A percentile compares a stretch with the other conserved stretches of the same genome.
Evolutionary conservation across 208 protist genomes (phyloP).

Genomic region (Strigomonas culicis): DNA sequence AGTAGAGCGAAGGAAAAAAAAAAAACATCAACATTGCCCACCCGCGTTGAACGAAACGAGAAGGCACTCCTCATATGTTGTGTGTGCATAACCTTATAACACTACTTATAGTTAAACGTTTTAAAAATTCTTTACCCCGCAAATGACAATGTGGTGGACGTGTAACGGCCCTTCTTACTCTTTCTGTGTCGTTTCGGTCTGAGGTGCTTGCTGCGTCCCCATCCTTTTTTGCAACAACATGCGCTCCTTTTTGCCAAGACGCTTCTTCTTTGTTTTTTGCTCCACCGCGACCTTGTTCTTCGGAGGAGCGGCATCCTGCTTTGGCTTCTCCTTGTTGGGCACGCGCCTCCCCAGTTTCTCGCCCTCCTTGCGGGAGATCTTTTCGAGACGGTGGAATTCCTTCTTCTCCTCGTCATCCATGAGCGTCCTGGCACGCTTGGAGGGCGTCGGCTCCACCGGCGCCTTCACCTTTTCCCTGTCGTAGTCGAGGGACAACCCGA

Average conservation of each 20-base stretch:
- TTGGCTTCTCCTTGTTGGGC: slow-evolving; percentile 3
- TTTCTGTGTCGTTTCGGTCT: slow-evolving; percentile 4
- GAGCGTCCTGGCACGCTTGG: slow-evolving; percentile 17
- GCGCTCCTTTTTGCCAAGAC: slow-evolving; percentile 56
- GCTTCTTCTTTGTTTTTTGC: slow-evolving; percentile 8
- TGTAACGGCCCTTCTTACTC: background rate
- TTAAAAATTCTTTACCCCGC: too few species aligned
- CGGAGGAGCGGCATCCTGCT: background rate
- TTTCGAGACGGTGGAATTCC: slow-evolving; percentile 29
- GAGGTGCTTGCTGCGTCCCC: background rate
- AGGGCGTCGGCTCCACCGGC: slow-evolving; percentile 9
- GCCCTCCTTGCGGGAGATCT: slow-evolving; percentile 22
- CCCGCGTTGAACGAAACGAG: background rate
- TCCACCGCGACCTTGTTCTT: background rate
- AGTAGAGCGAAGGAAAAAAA: background rate
- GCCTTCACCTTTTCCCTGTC: slow-evolving; percentile 15
- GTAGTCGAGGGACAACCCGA: slow-evolving; percentile 52
- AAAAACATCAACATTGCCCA: background rate
- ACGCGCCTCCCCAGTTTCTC: background rate
- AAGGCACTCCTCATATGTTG: background rate
- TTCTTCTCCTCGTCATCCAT: slow-evolving; percentile 40
- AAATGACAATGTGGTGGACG: too few species aligned
- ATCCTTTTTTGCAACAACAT: background rate
- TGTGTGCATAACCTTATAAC: too few species aligned
- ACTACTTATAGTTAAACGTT: background rate